Percentiles rank a stretch among this genome's conserved stretches.
Evolutionary conservation across 768 basidiomycete genomes (phyloP).

Genomic region (Hericium coralloides): DNA sequence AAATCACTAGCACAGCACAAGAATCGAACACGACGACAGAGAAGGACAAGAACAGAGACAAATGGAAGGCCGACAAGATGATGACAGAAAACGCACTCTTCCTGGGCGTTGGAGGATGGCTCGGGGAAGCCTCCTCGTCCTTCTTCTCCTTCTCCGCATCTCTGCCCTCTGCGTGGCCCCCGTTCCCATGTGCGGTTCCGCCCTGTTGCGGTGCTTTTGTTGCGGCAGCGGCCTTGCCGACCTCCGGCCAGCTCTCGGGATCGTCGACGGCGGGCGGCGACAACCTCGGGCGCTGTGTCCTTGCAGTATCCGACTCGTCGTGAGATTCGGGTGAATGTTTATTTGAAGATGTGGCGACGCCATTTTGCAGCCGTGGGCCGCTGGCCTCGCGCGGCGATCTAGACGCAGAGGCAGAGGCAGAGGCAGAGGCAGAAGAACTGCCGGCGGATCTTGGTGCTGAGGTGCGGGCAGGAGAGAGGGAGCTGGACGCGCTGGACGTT

Average conservation of each 20-base stretch:
- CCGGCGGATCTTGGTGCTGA: neutral
- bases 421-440: neutral
- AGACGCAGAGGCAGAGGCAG: neutral
- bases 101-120: conserved; percentile 24
- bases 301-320: conserved; percentile 39
- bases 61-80: neutral
- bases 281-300: conserved; percentile 3
- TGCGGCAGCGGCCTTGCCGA: conserved; percentile 22
- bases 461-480: neutral
- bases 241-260: conserved; percentile 36
- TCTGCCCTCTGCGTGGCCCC: conserved; percentile 11
- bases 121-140: conserved; percentile 12
- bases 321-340: conserved; percentile 7
- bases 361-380: conserved; percentile 2
- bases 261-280: conserved; percentile 25
- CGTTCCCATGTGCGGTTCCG: neutral
- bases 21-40: conserved; percentile 1
- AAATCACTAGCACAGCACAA: neutral
- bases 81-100: conserved; percentile 26
- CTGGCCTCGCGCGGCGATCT: too few species aligned
- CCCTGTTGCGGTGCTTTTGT: conserved; percentile 8
- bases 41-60: conserved; percentile 1
- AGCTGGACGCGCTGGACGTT: conserved; percentile 3
- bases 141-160: conserved; percentile 15
- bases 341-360: neutral